A percentile compares a stretch with the other conserved stretches of the same genome.
These are phyloP conservation scores for Kurtzmaniella quercitrusa DNA, from an alignment of 1,139 yeast species.

Conservation along the genomic window DNA sequence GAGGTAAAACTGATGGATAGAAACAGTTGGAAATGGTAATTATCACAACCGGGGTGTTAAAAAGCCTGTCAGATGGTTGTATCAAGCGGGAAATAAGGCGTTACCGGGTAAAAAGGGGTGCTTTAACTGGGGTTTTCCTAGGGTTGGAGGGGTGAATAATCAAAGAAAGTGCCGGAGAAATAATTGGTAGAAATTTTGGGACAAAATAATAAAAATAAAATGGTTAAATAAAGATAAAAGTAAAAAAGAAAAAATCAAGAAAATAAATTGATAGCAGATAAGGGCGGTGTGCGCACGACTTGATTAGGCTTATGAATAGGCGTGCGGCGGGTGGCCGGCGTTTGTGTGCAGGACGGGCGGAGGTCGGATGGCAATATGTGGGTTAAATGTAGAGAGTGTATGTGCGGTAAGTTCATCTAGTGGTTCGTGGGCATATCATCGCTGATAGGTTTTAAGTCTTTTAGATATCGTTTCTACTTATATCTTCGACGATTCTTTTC, in stretches of 20 bases:
- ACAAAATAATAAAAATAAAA: too few relatives aligned
- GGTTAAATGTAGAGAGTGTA: too few relatives aligned
- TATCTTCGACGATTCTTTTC: too few relatives aligned
- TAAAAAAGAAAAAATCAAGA: background rate
- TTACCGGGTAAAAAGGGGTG: background rate
- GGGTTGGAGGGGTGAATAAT: background rate
- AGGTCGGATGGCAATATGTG: too few relatives aligned
- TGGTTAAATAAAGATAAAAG: background rate
- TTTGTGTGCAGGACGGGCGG: background rate
- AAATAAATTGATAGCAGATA: background rate
- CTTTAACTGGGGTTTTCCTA: background rate
- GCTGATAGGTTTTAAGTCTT: too few relatives aligned
- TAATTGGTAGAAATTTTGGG: too few relatives aligned
- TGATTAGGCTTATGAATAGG: background rate
- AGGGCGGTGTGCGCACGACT: background rate
- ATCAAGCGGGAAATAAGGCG: background rate
- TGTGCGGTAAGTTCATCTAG: too few relatives aligned
- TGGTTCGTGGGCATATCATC: too few relatives aligned
- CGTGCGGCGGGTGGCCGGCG: background rate
- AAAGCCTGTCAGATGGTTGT: background rate
- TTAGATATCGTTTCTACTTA: too few relatives aligned
- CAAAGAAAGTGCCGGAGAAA: background rate
- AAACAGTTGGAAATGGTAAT: too few relatives aligned
- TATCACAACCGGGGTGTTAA: background rate
- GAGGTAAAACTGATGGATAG: too few relatives aligned